Percentiles rank a stretch among this genome's conserved stretches.
Conservation (phyloP, 2,329 filamentous ascomycete genomes). For the Scedosporium apiospermum region DNA sequence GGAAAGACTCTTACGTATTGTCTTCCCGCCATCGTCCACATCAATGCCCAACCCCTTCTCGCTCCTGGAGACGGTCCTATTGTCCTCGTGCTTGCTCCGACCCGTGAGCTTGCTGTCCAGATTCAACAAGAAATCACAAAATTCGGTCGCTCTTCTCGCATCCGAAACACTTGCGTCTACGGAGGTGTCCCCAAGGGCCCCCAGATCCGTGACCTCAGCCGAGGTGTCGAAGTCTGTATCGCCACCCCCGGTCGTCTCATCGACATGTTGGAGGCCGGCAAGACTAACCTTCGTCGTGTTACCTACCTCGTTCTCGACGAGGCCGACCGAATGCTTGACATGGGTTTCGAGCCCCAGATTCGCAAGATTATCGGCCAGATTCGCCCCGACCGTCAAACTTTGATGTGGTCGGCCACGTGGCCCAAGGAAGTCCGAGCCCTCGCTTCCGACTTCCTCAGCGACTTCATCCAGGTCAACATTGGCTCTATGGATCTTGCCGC, state of each 20-base stretch:
- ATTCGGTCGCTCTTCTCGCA: conserved; percentile 94
- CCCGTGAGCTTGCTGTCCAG: conserved; percentile 94
- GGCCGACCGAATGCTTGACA: conserved; percentile 98
- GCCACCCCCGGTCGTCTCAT: conserved; percentile 96
- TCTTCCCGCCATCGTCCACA: conserved; percentile 95
- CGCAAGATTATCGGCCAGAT: conserved; percentile 98
- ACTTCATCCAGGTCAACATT: conserved; percentile 99
- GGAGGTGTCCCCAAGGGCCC: conserved; percentile 97
- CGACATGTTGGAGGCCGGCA: conserved; percentile 95
- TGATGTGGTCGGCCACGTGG: conserved; percentile 99
- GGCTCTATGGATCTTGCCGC: conserved; percentile 92
- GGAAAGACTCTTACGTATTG: conserved; percentile 99
- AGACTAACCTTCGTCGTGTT: conserved; percentile 95
- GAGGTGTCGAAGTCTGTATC: conserved; percentile 97
- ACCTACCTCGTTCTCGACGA: conserved; percentile 98
- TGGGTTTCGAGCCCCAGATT: conserved; percentile 99
- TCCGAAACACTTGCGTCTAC: conserved; percentile 98
- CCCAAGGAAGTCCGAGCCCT: conserved; percentile 95
- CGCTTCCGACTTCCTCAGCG: conserved; percentile 79
- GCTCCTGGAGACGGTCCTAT: conserved; percentile 94
- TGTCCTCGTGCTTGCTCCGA: conserved; percentile 89
- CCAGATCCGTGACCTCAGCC: conserved; percentile 88
- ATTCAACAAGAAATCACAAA: conserved; percentile 99
- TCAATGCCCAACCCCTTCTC: conserved; percentile 95
- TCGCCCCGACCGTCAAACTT: conserved; percentile 94